Evolutionary conservation across 305 asterid genomes (phyloP), one percentile per base, ranked within the genome.

Genomic region (Fraxinus ornus): DNA sequence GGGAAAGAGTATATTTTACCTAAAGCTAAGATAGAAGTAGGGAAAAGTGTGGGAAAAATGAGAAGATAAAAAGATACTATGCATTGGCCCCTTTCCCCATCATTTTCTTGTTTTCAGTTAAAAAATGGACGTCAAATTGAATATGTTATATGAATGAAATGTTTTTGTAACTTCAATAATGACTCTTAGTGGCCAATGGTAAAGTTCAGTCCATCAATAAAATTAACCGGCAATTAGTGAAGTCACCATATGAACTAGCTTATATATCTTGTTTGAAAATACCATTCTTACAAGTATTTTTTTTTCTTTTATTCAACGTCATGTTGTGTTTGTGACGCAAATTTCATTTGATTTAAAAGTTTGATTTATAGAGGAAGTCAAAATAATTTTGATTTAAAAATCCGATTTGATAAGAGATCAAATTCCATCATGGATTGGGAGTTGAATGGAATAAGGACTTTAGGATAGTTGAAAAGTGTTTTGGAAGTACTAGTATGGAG

Each of bases 41-140:
- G 21, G 79, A 73, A 82, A 87, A 75, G 89, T 28, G 90, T 82
- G 52, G 21, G 87, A 83, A 71, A 79, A 84, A 68, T 83, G 81
- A 74, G 81, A 83, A 71, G 79, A 62, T 77, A 1, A 37, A 78
- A 83, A 83, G 55, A 79, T 32, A n/a, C 64, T 66, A 21, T 47
- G 19, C 75, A 68, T 82, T 85, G 79, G 84, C 57, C 57, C 19
- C 57, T 8, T 44, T 47, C 62, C 22, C 62, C 62, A 17, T 5
- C 22, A 17, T 17, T 17, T 52, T 52, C 62, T 17, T 49, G 21
- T 49, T 52, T 52, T 49, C 21, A 4, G 7, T 47, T 49, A 49
- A 49, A 15, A 4, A 12, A 44, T 49, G 19, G 60, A 49, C 21
- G 21, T 15, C 60, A 49, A 15, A 49, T 1, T 17, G 22, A 17